phyloP scores from a whole-genome alignment of 352 stramenopile species.

The Thraustochytrium sp. region DNA sequence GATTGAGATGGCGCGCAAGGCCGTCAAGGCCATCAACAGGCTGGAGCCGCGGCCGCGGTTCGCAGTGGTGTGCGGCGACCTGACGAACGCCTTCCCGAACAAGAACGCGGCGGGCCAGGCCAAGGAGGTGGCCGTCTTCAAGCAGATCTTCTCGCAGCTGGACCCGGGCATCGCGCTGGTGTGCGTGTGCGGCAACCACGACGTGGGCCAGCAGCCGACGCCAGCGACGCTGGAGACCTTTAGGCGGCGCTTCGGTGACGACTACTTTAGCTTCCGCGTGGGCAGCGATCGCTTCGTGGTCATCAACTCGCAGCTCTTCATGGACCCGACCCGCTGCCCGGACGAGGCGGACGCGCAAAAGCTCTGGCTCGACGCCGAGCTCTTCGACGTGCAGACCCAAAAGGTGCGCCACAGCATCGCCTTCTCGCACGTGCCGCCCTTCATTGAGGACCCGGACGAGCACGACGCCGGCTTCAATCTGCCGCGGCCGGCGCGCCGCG shows the following conservation, averaged over 20 bases:
- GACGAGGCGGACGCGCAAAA: slow-evolving; percentile 17
- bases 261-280: slow-evolving; percentile 40
- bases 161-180: slow-evolving; percentile 33
- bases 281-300: slow-evolving; percentile 18
- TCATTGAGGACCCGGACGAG: slow-evolving; percentile 27
- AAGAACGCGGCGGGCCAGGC: slow-evolving; percentile 41
- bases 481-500: background rate
- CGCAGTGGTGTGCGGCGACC: slow-evolving; percentile 50
- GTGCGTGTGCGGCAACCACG: slow-evolving; percentile 41
- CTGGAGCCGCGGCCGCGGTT: slow-evolving; percentile 48
- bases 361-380: slow-evolving; percentile 12
- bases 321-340: background rate
- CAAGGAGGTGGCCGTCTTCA: slow-evolving; percentile 46
- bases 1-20: slow-evolving; percentile 42
- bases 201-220: slow-evolving; percentile 29
- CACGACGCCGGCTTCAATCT: background rate
- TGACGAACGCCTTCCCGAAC: slow-evolving; percentile 47
- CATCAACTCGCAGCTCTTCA: slow-evolving; percentile 42
- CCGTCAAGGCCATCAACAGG: slow-evolving; percentile 48
- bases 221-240: background rate
- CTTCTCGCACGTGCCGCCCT: slow-evolving; percentile 37
- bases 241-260: slow-evolving; percentile 22
- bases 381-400: background rate
- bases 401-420: background rate
- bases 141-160: slow-evolving; percentile 43